Conservation (phyloP, 1,284 basidiomycete genomes). For the Cutaneotrichosporon sp. region DNA sequence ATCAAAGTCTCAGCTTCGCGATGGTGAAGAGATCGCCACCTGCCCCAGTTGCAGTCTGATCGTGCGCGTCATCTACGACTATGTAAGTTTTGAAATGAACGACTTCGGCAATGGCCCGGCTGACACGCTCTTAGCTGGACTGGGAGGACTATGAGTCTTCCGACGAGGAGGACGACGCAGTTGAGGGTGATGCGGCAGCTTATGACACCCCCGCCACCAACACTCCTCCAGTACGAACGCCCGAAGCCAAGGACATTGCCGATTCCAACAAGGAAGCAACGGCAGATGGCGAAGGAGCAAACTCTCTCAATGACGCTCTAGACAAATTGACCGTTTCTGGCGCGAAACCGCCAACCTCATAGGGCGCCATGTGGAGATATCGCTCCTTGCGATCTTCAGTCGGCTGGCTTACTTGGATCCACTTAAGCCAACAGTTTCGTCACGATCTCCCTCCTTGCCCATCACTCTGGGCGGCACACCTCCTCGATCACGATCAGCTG, state of each 20-base stretch:
- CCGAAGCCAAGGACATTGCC: background rate
- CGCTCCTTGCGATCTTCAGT: no score
- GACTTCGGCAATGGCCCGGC: background rate
- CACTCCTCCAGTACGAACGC: slow-evolving; percentile 1
- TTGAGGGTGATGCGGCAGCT: background rate
- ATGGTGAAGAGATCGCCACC: slow-evolving; percentile 93
- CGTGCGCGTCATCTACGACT: slow-evolving; percentile 90
- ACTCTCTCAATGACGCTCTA: no score
- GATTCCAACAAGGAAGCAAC: background rate
- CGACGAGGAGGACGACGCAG: slow-evolving; percentile 34
- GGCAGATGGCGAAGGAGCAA: no score
- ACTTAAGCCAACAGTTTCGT: no score
- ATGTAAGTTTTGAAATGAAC: slow-evolving; percentile 60
- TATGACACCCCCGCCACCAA: slow-evolving; percentile 11
- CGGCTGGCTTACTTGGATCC: no score
- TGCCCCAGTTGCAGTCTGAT: slow-evolving; percentile 95
- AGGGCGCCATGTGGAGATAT: no score
- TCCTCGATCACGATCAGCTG: no score
- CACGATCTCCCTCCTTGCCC: no score
- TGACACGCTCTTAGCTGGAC: slow-evolving; percentile 37
- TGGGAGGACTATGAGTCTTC: slow-evolving; percentile 48
- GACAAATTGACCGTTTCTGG: no score
- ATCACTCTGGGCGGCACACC: no score
- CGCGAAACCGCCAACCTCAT: no score
- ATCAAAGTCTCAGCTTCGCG: slow-evolving; percentile 72